phyloP scores from a whole-genome alignment of 371 early-diverging fungal genomes.

The Mucor irregularis region DNA sequence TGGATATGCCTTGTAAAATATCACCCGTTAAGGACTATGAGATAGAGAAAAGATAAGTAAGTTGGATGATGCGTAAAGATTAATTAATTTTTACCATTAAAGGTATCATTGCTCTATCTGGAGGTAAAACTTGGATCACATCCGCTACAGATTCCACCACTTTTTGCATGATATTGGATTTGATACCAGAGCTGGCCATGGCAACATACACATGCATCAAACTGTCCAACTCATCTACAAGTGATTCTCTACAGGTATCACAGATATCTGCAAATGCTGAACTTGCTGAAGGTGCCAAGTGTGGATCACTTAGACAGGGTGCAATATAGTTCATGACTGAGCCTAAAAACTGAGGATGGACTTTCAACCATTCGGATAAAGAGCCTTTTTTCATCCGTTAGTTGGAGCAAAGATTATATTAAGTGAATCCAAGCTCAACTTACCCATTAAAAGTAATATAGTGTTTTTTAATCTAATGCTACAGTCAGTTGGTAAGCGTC shows the following conservation, averaged over 20 bases:
- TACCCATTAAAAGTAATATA: constrained; percentile 53
- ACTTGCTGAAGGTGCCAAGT: constrained; percentile 67
- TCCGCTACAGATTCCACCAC: constrained; percentile 74
- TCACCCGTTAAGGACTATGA: constrained; percentile 46
- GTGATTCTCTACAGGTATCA: constrained; percentile 68
- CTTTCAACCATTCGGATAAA: constrained; percentile 73
- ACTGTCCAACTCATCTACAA: constrained; percentile 62
- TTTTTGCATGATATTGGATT: constrained; percentile 61
- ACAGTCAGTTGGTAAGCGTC: constrained; percentile 40
- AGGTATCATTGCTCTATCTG: constrained; percentile 55
- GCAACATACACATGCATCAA: constrained; percentile 62
- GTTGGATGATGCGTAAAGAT: no score
- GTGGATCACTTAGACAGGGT: constrained; percentile 58
- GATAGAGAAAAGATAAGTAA: no score
- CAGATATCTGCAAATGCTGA: constrained; percentile 73
- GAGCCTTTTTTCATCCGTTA: no score
- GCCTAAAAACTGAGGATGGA: constrained; percentile 61
- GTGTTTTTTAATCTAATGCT: constrained; percentile 50
- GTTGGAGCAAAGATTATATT: neutral
- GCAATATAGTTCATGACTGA: constrained; percentile 68
- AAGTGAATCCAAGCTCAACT: no score
- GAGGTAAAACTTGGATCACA: constrained; percentile 66
- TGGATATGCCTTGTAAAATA: constrained; percentile 41
- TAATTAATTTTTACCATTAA: constrained; percentile 65
- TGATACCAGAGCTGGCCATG: constrained; percentile 41